phyloP scores from a whole-genome alignment of 495 filamentous ascomycete species.

The Xylaria palmicola region DNA sequence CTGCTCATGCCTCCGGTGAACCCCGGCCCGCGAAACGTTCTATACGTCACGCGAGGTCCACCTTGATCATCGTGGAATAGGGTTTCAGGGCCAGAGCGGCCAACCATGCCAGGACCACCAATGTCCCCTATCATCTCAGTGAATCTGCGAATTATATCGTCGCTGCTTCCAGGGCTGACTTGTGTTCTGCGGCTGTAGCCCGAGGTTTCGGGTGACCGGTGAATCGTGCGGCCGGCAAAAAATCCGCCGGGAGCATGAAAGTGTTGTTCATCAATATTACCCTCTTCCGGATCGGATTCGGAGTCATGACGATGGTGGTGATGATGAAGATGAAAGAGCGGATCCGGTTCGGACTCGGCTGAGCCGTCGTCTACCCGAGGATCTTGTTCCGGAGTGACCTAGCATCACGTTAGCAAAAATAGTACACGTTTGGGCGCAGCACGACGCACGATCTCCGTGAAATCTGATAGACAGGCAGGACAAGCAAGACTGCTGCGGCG shows the following conservation, averaged over 20 bases:
- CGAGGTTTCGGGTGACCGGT: conserved; percentile 25
- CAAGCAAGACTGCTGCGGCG: conserved; percentile 59
- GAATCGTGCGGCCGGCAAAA: conserved; percentile 28
- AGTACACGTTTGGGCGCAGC: not conserved
- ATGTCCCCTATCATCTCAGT: conserved; percentile 37
- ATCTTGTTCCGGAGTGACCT: conserved; percentile 44
- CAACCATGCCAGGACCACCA: conserved; percentile 18
- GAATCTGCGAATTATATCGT: conserved; percentile 44
- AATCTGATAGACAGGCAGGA: conserved; percentile 73
- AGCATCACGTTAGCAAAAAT: conserved; percentile 3
- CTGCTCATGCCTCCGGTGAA: conserved; percentile 29
- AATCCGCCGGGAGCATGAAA: conserved; percentile 48
- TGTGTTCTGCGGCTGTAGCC: conserved; percentile 17
- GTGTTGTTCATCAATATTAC: conserved; percentile 49
- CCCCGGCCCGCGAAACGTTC: conserved; percentile 27
- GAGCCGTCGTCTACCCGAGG: conserved; percentile 27
- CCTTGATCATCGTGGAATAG: conserved; percentile 18
- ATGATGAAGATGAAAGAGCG: conserved; percentile 28
- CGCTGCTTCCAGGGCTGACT: conserved; percentile 22
- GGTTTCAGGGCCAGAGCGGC: conserved; percentile 29
- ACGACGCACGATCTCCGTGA: conserved; percentile 75
- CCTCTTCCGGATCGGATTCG: conserved; percentile 48
- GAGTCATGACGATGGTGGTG: conserved; percentile 40
- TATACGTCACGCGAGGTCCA: conserved; percentile 22
- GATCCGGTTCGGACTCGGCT: conserved; percentile 42